A percentile compares a stretch with the other conserved stretches of the same genome.
Conservation (phyloP, 2,329 filamentous ascomycete genomes). For the Endoconidiophora laricicola region DNA sequence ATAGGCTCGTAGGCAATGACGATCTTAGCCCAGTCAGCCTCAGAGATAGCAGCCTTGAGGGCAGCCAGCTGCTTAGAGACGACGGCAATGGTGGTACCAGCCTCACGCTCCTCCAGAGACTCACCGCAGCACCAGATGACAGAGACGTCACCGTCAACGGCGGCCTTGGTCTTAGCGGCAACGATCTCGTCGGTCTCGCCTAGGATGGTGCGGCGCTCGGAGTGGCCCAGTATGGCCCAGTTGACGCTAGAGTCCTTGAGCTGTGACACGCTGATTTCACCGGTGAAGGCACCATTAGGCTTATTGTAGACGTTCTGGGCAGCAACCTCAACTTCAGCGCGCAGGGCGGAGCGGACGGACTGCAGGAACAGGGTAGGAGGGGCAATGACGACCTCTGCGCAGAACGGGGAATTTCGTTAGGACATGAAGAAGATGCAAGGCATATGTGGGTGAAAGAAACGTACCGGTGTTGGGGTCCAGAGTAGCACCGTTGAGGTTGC, state of each 20-base stretch:
- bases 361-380: slow-evolving; percentile 84
- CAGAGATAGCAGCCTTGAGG: slow-evolving; percentile 53
- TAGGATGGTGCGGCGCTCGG: slow-evolving; percentile 80
- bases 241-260: slow-evolving; percentile 75
- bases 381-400: slow-evolving; percentile 78
- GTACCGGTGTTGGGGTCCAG: slow-evolving; percentile 38
- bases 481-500: slow-evolving; percentile 71
- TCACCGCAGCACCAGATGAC: slow-evolving; percentile 98
- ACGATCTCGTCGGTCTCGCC: slow-evolving; percentile 74
- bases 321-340: slow-evolving; percentile 64
- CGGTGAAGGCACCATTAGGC: slow-evolving; percentile 91
- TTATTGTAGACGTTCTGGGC: slow-evolving; percentile 97
- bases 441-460: not conserved
- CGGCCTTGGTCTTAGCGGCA: slow-evolving; percentile 86
- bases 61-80: slow-evolving; percentile 75
- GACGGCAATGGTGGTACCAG: slow-evolving; percentile 67
- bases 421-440: not conserved
- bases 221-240: slow-evolving; percentile 90
- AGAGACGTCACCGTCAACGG: slow-evolving; percentile 67
- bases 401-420: not conserved
- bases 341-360: slow-evolving; percentile 63
- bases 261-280: slow-evolving; percentile 86
- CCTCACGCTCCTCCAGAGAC: slow-evolving; percentile 82
- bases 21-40: slow-evolving; percentile 70
- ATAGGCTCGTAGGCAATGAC: slow-evolving; percentile 98